Conservation (phyloP, 129 eudicot species). For the Smallanthus sonchifolius region DNA sequence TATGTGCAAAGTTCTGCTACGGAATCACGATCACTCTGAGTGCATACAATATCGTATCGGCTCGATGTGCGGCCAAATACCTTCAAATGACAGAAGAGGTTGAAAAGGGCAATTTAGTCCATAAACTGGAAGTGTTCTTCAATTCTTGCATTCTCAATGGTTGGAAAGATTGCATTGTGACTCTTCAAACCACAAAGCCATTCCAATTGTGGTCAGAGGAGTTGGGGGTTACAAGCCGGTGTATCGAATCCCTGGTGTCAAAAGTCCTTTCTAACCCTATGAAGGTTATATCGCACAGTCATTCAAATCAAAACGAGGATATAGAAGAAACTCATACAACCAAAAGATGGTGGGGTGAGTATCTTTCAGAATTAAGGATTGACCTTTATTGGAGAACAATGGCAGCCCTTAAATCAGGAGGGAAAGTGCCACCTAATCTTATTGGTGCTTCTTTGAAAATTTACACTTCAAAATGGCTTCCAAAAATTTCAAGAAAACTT, state of each 20-base stretch:
- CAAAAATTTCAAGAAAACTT: constrained; percentile 43
- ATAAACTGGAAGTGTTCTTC: constrained; percentile 69
- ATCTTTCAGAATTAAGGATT: constrained; percentile 62
- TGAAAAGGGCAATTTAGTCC: constrained; percentile 69
- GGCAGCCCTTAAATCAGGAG: constrained; percentile 72
- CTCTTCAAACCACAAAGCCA: constrained; percentile 60
- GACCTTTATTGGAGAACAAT: constrained; percentile 81
- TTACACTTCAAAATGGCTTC: constrained; percentile 72
- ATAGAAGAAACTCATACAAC: constrained; percentile 18
- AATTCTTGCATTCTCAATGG: constrained; percentile 81
- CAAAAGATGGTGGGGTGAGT: constrained; percentile 87
- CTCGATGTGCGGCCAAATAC: constrained; percentile 67
- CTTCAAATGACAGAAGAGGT: constrained; percentile 87
- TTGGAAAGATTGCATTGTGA: constrained; percentile 73
- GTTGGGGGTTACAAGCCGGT: constrained; percentile 62
- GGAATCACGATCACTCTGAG: constrained; percentile 80
- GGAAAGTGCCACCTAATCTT: constrained; percentile 51
- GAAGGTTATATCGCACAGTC: constrained; percentile 44
- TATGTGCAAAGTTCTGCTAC: constrained; percentile 85
- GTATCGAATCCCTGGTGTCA: constrained; percentile 65
- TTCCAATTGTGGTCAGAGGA: constrained; percentile 63
- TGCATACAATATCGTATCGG: constrained; percentile 68
- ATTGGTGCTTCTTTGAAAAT: constrained; percentile 72
- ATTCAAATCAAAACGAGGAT: constrained; percentile 37
- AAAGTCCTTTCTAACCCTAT: constrained; percentile 58